Evolutionary conservation across 371 early-diverging fungal genomes (phyloP).

Genomic region (Mortierella sp.): DNA sequence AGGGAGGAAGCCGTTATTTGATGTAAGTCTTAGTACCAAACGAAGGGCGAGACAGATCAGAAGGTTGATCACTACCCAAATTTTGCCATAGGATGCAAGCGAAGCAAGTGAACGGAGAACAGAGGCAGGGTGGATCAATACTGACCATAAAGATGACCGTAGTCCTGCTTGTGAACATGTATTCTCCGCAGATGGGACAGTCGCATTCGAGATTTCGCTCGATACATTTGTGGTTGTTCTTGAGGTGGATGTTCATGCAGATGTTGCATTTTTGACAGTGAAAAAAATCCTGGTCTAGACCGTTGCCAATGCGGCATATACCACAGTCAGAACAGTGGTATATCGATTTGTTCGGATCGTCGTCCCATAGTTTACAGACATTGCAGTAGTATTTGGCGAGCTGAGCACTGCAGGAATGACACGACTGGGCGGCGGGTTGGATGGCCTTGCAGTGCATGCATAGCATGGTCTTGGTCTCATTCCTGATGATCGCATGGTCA

Average conservation of each 20-base stretch:
- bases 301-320: slow-evolving; percentile 92
- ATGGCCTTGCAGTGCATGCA: slow-evolving; percentile 91
- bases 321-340: slow-evolving; percentile 96
- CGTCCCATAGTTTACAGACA: slow-evolving; percentile 95
- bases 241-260: slow-evolving; percentile 84
- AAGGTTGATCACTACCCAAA: not conserved
- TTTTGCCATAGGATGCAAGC: too few relatives aligned
- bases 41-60: not conserved
- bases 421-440: slow-evolving; percentile 85
- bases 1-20: not conserved
- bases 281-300: slow-evolving; percentile 84
- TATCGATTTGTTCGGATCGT: slow-evolving; percentile 81
- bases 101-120: too few relatives aligned
- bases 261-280: slow-evolving; percentile 96
- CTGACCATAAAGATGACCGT: slow-evolving; percentile 90
- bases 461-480: slow-evolving; percentile 86
- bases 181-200: slow-evolving; percentile 98
- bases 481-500: slow-evolving; percentile 91
- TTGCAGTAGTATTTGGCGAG: slow-evolving; percentile 91
- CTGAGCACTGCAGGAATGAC: slow-evolving; percentile 71
- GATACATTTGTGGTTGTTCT: slow-evolving; percentile 90
- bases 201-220: slow-evolving; percentile 92
- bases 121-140: not conserved
- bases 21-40: not conserved
- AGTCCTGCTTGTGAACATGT: slow-evolving; percentile 89